Conservation (phyloP, 1,284 basidiomycete species). For the Wallemia mellicola region DNA sequence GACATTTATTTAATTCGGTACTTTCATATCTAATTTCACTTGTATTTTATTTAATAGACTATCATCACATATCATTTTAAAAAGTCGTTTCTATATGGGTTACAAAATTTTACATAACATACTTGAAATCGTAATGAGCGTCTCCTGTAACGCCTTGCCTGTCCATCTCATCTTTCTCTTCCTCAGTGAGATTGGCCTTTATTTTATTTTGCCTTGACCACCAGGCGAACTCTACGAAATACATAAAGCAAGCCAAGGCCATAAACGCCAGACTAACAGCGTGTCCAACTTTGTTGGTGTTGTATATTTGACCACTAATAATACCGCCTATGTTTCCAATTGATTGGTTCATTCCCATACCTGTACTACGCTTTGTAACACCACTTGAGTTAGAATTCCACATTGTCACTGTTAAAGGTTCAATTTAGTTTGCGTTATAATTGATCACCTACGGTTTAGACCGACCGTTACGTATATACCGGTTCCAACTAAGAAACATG, state of each 20-base stretch:
- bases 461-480: background rate
- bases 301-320: background rate
- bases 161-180: background rate
- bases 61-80: too few relatives aligned
- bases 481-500: background rate
- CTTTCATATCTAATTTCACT: too few relatives aligned
- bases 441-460: background rate
- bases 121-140: background rate
- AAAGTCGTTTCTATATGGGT: too few relatives aligned
- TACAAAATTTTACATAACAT: conserved; percentile 1
- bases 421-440: background rate
- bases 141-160: background rate
- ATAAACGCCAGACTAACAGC: background rate
- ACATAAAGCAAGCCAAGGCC: background rate
- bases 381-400: background rate
- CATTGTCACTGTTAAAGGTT: background rate
- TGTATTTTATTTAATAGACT: too few relatives aligned
- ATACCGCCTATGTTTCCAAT: background rate
- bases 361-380: background rate
- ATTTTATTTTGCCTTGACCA: background rate
- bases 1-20: too few relatives aligned
- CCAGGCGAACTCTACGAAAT: background rate
- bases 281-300: background rate
- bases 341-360: background rate
- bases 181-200: background rate